Conservation (phyloP, 371 early-diverging fungal genomes). For the Mortierella sp. region DNA sequence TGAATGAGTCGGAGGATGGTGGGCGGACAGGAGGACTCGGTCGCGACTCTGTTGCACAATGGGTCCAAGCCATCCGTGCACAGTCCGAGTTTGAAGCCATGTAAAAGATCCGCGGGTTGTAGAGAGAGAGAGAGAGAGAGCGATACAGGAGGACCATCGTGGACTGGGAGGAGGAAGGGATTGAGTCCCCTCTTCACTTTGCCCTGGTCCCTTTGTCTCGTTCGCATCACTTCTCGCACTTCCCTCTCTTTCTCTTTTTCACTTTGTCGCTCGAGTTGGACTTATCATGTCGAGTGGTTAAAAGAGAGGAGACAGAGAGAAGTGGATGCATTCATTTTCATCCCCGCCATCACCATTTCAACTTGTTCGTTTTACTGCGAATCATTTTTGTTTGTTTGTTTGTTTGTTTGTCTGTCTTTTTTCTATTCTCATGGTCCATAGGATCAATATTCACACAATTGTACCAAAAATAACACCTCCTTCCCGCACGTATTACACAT, state of each 20-base stretch:
- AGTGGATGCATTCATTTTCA: background rate
- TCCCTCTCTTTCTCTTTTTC: background rate
- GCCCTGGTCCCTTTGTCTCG: background rate
- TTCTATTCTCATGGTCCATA: background rate
- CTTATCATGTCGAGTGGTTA: background rate
- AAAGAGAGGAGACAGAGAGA: background rate
- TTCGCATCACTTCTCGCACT: background rate
- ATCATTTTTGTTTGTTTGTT: background rate
- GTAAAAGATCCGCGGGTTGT: background rate
- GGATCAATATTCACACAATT: background rate
- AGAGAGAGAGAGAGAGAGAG: background rate
- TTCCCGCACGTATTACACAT: background rate
- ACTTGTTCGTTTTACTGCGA: conserved; percentile 11
- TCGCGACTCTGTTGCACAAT: conserved; percentile 38
- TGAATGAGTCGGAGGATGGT: conserved; percentile 29
- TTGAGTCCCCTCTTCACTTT: background rate
- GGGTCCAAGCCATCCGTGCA: conserved; percentile 50
- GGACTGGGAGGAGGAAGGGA: background rate
- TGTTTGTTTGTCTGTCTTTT: background rate
- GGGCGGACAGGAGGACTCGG: conserved; percentile 16
- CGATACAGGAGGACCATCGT: background rate
- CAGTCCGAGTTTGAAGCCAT: conserved; percentile 49
- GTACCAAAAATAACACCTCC: background rate
- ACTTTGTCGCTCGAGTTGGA: background rate
- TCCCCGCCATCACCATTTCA: background rate